Evolutionary conservation across 331 rosid genomes (phyloP).

Genomic region (Cydonia oblonga): DNA sequence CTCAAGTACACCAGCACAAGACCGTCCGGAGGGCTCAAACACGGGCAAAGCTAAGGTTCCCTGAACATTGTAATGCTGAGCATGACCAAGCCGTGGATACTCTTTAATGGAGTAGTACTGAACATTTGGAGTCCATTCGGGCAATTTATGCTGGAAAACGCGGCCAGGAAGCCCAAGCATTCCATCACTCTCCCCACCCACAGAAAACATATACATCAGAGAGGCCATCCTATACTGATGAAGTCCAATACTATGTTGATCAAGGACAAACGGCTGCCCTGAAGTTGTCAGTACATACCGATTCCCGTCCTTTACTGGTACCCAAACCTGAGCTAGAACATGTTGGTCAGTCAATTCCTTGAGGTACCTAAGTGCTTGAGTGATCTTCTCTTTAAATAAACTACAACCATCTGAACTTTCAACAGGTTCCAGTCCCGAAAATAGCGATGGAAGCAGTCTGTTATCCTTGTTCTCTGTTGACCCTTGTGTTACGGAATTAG

Average conservation of each 20-base stretch:
- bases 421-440: conserved; percentile 23
- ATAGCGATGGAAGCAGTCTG: conserved; percentile 24
- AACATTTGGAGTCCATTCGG: conserved; percentile 97
- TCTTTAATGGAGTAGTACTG: conserved; percentile 73
- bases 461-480: conserved; percentile 33
- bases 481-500: conserved; percentile 31
- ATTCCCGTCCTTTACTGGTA: conserved; percentile 58
- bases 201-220: conserved; percentile 52
- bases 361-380: conserved; percentile 74
- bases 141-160: conserved; percentile 67
- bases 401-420: conserved; percentile 45
- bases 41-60: conserved; percentile 96
- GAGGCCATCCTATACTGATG: conserved; percentile 76
- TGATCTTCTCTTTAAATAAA: conserved; percentile 73
- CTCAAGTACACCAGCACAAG: conserved; percentile 89
- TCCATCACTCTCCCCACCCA: conserved; percentile 58
- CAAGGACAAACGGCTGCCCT: conserved; percentile 88
- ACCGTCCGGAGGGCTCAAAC: conserved; percentile 64
- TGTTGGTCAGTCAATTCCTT: conserved; percentile 72
- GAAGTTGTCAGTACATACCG: conserved; percentile 68
- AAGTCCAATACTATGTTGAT: conserved; percentile 66
- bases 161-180: conserved; percentile 78
- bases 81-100: conserved; percentile 81
- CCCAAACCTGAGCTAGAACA: conserved; percentile 94
- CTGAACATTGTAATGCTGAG: conserved; percentile 75